These are phyloP conservation scores for Sonneratia caseolaris DNA, from an alignment of 345 rosid genomes.

Conservation along the genomic window DNA sequence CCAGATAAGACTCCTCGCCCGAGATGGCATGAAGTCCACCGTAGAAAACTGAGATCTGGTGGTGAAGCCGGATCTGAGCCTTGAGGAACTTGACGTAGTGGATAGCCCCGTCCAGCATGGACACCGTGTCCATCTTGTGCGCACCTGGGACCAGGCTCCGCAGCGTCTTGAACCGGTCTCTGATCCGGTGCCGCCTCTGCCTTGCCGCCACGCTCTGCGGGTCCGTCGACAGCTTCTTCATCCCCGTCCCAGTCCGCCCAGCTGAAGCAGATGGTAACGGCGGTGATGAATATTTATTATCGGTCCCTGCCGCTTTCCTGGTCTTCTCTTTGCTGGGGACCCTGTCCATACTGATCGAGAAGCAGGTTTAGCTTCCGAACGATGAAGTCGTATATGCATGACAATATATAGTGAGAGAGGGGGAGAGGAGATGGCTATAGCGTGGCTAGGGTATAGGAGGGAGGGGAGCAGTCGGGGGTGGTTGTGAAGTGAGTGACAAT, in stretches of 20 bases:
- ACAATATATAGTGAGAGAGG: too few species aligned
- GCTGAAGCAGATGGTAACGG: neutral
- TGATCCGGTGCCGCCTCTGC: conserved; percentile 74
- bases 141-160: conserved; percentile 88
- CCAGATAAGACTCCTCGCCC: neutral
- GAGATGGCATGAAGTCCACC: neutral
- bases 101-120: conserved; percentile 85
- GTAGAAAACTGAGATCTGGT: conserved; percentile 23
- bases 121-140: conserved; percentile 78
- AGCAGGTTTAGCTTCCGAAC: too few species aligned
- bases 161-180: conserved; percentile 73
- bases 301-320: neutral
- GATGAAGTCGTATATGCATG: too few species aligned
- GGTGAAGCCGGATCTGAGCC: conserved; percentile 69
- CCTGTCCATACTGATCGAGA: neutral
- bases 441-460: too few species aligned
- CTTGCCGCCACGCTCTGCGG: conserved; percentile 93
- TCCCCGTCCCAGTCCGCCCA: conserved; percentile 17
- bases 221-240: conserved; percentile 56
- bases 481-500: neutral
- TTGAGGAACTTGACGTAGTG: conserved; percentile 81
- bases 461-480: neutral
- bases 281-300: neutral
- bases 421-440: too few species aligned
- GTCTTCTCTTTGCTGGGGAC: neutral